Percentiles rank a stretch among this genome's conserved stretches.
Evolutionary conservation across 139 green algal genomes (phyloP).

Genomic region (Chlorella sp.): DNA sequence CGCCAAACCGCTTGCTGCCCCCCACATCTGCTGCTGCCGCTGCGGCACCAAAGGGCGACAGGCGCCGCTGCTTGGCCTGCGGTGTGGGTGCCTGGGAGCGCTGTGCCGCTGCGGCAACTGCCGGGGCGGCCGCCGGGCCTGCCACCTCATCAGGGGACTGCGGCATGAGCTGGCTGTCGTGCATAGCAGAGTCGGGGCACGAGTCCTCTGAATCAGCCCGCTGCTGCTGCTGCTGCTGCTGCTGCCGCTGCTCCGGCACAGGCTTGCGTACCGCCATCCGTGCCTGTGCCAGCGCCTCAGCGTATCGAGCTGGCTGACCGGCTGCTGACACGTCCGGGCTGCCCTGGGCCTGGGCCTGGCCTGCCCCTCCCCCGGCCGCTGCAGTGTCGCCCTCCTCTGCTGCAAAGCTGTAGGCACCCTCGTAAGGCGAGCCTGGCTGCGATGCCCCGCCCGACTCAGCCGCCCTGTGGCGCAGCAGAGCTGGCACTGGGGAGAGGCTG

Average conservation of each 20-base stretch:
- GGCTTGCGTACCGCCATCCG: background rate
- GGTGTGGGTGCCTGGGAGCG: background rate
- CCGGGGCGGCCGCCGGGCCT: background rate
- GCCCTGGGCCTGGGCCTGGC: background rate
- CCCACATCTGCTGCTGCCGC: background rate
- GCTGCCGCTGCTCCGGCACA: background rate
- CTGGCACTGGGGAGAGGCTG: slow-evolving; percentile 13
- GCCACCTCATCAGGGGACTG: background rate
- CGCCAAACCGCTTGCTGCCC: background rate
- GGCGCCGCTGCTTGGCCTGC: background rate
- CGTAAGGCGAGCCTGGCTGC: background rate
- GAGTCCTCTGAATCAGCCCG: background rate
- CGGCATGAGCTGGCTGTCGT: slow-evolving; percentile 21
- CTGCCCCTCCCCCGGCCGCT: background rate
- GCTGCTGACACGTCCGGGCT: background rate
- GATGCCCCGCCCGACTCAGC: background rate
- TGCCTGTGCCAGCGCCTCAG: background rate
- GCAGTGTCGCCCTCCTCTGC: background rate
- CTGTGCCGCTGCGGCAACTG: background rate
- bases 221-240: background rate
- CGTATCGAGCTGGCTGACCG: background rate
- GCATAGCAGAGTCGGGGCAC: background rate
- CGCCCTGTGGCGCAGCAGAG: background rate
- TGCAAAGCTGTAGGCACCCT: background rate
- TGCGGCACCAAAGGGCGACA: background rate